phyloP scores from a whole-genome alignment of 768 basidiomycete genomes.

The Tephrocybe rancida region DNA sequence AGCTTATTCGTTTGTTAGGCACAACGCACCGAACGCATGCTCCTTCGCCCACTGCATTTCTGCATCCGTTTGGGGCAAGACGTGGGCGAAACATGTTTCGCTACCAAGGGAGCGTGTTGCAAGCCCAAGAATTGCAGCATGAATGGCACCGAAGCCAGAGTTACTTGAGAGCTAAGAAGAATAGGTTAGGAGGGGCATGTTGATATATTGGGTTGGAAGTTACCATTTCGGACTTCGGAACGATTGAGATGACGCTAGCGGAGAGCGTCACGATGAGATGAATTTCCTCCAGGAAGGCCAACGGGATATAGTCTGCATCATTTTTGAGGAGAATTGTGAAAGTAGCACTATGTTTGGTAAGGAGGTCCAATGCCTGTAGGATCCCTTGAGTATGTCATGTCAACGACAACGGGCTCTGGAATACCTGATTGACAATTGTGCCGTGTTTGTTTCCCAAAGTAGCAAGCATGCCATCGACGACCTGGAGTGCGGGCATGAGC shows the following conservation, averaged over 20 bases:
- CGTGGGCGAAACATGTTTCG: conserved; percentile 55
- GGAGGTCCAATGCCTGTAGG: conserved; percentile 73
- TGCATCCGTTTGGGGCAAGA: conserved; percentile 66
- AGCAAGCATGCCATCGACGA: conserved; percentile 75
- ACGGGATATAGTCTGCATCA: conserved; percentile 59
- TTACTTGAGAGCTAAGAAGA: conserved; percentile 52
- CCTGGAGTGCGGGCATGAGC: conserved; percentile 83
- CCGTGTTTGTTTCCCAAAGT: conserved; percentile 73
- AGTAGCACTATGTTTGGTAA: conserved; percentile 82
- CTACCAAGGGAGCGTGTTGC: conserved; percentile 71
- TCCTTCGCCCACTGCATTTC: conserved; percentile 60
- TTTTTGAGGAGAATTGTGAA: conserved; percentile 83
- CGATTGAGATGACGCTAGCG: conserved; percentile 64
- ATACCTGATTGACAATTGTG: conserved; percentile 70
- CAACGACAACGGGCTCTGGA: not conserved
- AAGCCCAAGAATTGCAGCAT: conserved; percentile 74
- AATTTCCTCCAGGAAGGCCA: conserved; percentile 76
- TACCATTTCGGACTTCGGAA: conserved; percentile 81
- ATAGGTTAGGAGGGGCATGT: not conserved
- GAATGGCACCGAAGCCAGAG: conserved; percentile 85
- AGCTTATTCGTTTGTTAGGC: not conserved
- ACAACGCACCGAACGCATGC: conserved; percentile 53
- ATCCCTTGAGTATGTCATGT: not conserved
- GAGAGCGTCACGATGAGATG: conserved; percentile 78
- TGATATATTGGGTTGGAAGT: conserved; percentile 26